Conservation (phyloP, 768 basidiomycete genomes). For the Trametes villosa region DNA sequence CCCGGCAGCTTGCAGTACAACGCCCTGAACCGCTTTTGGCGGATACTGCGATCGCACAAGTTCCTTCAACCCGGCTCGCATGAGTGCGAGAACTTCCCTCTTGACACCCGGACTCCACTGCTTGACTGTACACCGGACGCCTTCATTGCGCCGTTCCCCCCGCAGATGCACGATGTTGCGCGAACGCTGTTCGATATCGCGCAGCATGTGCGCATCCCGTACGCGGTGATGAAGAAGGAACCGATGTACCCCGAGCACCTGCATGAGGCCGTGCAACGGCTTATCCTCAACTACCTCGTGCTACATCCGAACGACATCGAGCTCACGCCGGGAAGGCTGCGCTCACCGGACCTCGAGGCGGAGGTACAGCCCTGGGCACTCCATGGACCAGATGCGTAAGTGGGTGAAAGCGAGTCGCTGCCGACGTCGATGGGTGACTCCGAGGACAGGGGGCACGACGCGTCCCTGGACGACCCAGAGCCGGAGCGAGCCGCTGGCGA, state of each 20-base stretch:
- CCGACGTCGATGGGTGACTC: too few relatives aligned
- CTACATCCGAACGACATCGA: slow-evolving; percentile 3
- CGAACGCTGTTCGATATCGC: slow-evolving; percentile 6
- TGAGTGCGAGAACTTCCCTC: not conserved
- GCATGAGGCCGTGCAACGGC: slow-evolving; percentile 19
- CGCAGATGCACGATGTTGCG: slow-evolving; percentile 1
- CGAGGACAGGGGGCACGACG: too few relatives aligned
- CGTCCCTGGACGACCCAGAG: too few relatives aligned
- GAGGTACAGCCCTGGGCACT: too few relatives aligned
- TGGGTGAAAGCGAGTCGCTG: too few relatives aligned
- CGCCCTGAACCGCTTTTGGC: not conserved
- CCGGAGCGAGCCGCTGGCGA: too few relatives aligned
- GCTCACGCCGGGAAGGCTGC: not conserved
- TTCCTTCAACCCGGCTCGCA: not conserved
- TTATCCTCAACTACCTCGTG: slow-evolving; percentile 20
- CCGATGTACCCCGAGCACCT: slow-evolving; percentile 11
- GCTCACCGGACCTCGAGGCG: not conserved
- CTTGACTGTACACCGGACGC: not conserved
- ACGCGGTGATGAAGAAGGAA: slow-evolving; percentile 1
- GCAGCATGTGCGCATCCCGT: slow-evolving; percentile 11
- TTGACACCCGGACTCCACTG: not conserved
- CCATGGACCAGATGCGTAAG: too few relatives aligned
- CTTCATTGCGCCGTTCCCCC: not conserved
- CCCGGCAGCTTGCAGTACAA: not conserved
- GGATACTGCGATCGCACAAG: not conserved